Base-by-base conservation (phyloP, 139 green algal genomes). In the Closterium sp. region DNA sequence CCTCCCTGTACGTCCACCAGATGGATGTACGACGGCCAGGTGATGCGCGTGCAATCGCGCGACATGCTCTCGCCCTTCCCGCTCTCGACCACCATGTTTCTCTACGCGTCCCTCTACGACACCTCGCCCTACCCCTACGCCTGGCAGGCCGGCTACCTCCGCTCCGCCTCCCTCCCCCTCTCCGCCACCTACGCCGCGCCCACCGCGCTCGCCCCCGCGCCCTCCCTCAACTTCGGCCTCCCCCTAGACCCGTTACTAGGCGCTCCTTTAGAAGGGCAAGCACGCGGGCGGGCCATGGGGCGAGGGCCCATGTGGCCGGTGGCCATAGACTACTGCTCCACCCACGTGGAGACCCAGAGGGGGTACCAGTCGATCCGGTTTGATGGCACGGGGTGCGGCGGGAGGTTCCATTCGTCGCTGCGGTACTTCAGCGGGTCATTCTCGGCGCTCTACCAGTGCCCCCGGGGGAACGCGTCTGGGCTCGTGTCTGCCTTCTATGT, bases 401-500 rank as follows among this genome's bases (percentile, higher is more conserved):
- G 66, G 36, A 25, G 89, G 7, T 91, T 91, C 89, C 89, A 31
- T 25, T 88, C 81, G 66, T 38, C 89, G 30, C 34, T 38, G 66
- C 86, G 23, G 28, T 92, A 92, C 90, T 33, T 86, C 64, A 85
- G 33, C 81, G 90, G 90, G 3, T n/a, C 32, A 12, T 92, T 92
- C 31, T 86, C 33, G 10, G 90, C 35, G 28, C 28, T 38, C 19
- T 38, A 90, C 83, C 90, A 92, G 86, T 92, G 90, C 64, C 64
- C 90, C 25, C n/a, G 31, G 28, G 90, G 90, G 23, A 35, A 91
- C 31, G 83, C 34, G 12, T 34, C 28, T 9, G 90, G 90, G 4
- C 33, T 92, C 33, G 36, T 92, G 16, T 34, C 90, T 12, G 38
- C 84, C 23, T 87, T 92, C 90, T 92, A 92, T 83, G 84, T 90